Conservation (phyloP, 768 basidiomycete species). For the Lentinula guzmanii region DNA sequence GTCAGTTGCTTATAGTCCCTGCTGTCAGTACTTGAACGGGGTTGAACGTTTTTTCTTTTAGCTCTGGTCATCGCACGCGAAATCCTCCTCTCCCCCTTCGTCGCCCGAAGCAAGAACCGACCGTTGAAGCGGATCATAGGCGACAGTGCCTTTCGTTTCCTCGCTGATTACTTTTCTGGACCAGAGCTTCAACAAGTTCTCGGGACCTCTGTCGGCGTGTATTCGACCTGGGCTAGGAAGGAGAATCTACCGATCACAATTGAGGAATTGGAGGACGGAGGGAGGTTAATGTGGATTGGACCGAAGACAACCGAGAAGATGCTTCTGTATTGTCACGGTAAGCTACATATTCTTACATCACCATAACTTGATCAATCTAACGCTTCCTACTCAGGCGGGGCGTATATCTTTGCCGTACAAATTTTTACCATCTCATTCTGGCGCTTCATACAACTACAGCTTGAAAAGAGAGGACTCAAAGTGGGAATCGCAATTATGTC, state of each 20-base stretch:
- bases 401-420: constrained; percentile 4
- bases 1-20: background rate
- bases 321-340: constrained; percentile 27
- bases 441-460: constrained; percentile 1
- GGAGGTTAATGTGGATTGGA: constrained; percentile 26
- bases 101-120: background rate
- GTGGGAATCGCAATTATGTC: constrained; percentile 8
- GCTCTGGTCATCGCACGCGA: background rate
- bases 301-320: constrained; percentile 24
- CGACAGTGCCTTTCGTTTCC: background rate
- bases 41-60: background rate
- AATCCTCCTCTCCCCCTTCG: constrained; percentile 1
- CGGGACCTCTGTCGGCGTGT: constrained; percentile 8
- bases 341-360: background rate
- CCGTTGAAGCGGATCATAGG: background rate
- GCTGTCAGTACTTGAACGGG: too few species aligned
- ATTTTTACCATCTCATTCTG: constrained; percentile 1
- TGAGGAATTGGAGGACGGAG: constrained; percentile 21
- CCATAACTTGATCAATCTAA: background rate
- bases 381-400: constrained; percentile 3
- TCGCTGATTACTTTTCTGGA: background rate
- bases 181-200: background rate
- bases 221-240: constrained; percentile 14
- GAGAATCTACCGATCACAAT: constrained; percentile 10
- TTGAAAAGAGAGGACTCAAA: background rate